Percentiles rank a stretch among this genome's conserved stretches.
Conservation (phyloP, 2,329 filamentous ascomycete genomes). For the Fusarium subglutinans region DNA sequence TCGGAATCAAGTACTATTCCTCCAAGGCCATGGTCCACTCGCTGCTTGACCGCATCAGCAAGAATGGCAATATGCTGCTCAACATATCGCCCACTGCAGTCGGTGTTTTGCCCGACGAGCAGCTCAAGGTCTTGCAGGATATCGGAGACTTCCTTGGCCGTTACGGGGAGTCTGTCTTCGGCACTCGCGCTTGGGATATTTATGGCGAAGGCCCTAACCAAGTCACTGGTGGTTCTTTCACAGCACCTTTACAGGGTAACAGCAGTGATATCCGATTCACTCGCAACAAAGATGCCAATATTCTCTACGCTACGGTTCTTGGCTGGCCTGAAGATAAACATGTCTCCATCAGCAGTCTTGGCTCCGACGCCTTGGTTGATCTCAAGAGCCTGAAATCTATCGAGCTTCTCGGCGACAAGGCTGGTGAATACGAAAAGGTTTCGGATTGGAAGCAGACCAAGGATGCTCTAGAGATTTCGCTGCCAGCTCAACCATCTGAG, state of each 20-base stretch:
- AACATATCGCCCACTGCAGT: constrained; percentile 9
- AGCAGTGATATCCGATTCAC: constrained; percentile 18
- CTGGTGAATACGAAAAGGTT: not conserved
- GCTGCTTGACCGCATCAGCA: constrained; percentile 5
- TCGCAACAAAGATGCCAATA: not conserved
- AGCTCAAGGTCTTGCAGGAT: constrained; percentile 6
- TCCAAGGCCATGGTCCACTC: constrained; percentile 16
- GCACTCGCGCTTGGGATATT: constrained; percentile 6
- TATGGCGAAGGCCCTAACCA: constrained; percentile 6
- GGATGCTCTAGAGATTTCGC: not conserved
- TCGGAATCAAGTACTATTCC: constrained; percentile 13
- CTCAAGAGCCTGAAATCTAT: not conserved
- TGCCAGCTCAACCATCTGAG: not conserved
- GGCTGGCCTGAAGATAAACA: constrained; percentile 2
- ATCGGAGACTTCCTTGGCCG: constrained; percentile 3
- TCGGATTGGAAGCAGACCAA: constrained; percentile 1
- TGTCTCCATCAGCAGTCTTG: not conserved
- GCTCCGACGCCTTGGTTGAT: not conserved
- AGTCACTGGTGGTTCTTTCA: constrained; percentile 11
- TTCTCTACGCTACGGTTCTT: constrained; percentile 5
- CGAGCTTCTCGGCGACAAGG: not conserved
- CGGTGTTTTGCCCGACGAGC: not conserved
- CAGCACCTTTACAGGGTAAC: not conserved
- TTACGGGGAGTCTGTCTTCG: not conserved
- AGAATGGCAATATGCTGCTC: constrained; percentile 13